Evolutionary conservation across 345 rosid genomes (phyloP).

Genomic region (Eutrema japonicum): DNA sequence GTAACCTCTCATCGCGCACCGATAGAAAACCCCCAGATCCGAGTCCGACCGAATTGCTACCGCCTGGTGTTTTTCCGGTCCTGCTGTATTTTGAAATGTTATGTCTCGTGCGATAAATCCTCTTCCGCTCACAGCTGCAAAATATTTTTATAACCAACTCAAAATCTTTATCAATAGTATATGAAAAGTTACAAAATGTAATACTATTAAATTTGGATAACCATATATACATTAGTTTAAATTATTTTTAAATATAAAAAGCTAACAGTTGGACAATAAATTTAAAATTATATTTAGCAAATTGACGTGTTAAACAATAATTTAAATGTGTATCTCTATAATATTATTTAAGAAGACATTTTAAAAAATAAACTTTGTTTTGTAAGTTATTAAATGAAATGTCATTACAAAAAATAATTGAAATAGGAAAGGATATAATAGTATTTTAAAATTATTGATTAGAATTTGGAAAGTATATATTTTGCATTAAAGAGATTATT

Average conservation of each 20-base stretch:
- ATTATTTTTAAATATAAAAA: no score
- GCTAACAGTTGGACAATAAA: no score
- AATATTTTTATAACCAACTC: conserved; percentile 14
- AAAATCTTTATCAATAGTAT: neutral
- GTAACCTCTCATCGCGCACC: conserved; percentile 68
- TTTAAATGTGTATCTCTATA: neutral
- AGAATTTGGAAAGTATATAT: no score
- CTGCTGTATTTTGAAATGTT: conserved; percentile 85
- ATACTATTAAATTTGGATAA: neutral
- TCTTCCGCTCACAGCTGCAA: conserved; percentile 84
- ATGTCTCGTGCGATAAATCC: conserved; percentile 83
- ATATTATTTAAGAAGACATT: no score
- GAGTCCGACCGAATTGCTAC: conserved; percentile 83
- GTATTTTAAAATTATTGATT: no score
- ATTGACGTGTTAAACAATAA: neutral
- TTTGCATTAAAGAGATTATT: no score
- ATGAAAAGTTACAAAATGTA: neutral
- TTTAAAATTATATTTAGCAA: neutral
- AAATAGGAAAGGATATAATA: no score
- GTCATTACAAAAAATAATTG: no score
- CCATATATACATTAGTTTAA: no score
- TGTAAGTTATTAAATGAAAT: no score
- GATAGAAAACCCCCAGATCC: conserved; percentile 67
- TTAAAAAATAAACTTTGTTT: no score
- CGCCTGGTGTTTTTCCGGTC: conserved; percentile 83